Percentiles rank a stretch among this genome's conserved stretches.
Evolutionary conservation across 352 stramenopile species (phyloP).

Genomic region (Phytophthora citricola): DNA sequence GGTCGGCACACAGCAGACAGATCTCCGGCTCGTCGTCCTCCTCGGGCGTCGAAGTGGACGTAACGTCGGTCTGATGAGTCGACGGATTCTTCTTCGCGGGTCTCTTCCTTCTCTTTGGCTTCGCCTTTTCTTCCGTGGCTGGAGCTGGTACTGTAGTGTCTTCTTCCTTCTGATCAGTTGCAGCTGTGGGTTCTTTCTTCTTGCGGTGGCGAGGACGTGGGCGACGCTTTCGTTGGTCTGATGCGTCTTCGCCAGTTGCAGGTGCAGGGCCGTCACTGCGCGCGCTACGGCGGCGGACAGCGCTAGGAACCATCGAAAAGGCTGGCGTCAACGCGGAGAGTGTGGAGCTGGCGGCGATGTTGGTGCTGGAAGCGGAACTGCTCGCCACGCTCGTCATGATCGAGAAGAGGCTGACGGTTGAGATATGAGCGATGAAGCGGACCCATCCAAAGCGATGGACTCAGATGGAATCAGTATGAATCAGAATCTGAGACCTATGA

Average conservation of each 20-base stretch:
- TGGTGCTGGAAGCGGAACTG: slow-evolving; percentile 23
- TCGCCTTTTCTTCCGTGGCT: slow-evolving; percentile 7
- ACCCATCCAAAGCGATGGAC: slow-evolving; percentile 5
- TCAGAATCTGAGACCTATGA: slow-evolving; percentile 5
- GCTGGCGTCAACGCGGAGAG: slow-evolving; percentile 23
- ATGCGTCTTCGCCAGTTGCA: slow-evolving; percentile 6
- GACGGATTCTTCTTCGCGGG: slow-evolving; percentile 13
- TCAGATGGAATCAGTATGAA: slow-evolving; percentile 6
- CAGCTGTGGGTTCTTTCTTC: slow-evolving; percentile 17
- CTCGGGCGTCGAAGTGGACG: slow-evolving; percentile 2
- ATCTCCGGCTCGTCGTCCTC: slow-evolving; percentile 45
- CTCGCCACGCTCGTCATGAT: slow-evolving; percentile 30
- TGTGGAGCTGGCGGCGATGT: slow-evolving; percentile 21
- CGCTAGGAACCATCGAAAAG: slow-evolving; percentile 41
- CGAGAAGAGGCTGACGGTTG: not conserved
- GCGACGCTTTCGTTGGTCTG: slow-evolving; percentile 19
- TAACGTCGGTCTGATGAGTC: not conserved
- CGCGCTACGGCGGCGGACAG: slow-evolving; percentile 22
- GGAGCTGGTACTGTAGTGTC: not conserved
- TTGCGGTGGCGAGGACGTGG: slow-evolving; percentile 29
- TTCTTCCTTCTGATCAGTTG: not conserved
- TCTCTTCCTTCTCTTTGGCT: slow-evolving; percentile 29
- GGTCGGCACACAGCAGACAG: slow-evolving; percentile 76
- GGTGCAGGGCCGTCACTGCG: not conserved
- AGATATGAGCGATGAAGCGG: slow-evolving; percentile 14